These are phyloP conservation scores for Alternaria triticimaculans DNA, from an alignment of 2,329 filamentous ascomycete species.

Conservation along the genomic window DNA sequence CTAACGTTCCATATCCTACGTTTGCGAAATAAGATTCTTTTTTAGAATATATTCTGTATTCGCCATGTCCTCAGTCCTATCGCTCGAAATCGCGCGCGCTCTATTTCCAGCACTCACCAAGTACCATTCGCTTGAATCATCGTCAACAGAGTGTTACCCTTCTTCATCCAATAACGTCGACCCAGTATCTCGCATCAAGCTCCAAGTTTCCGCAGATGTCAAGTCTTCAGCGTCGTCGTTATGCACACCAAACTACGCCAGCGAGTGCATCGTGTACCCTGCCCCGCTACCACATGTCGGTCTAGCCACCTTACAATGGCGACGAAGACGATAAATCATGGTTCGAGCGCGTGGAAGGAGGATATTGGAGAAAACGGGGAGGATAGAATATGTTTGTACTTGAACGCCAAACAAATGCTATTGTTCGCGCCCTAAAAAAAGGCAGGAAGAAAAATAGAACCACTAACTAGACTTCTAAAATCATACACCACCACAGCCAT, in stretches of 20 bases:
- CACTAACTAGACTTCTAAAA: background rate
- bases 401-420: background rate
- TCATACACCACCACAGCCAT: background rate
- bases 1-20: too few species aligned
- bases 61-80: background rate
- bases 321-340: background rate
- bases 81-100: background rate
- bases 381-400: background rate
- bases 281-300: constrained; percentile 1
- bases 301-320: background rate
- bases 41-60: background rate
- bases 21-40: too few species aligned
- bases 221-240: too few species aligned
- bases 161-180: background rate
- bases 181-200: too few species aligned
- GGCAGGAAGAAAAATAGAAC: background rate
- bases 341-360: too few species aligned
- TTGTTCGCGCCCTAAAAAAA: background rate
- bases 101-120: background rate
- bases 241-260: too few species aligned
- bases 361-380: too few species aligned
- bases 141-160: background rate
- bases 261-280: background rate
- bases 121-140: background rate
- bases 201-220: too few species aligned